Conservation (phyloP, 805 yeast species). For the Kluyveromyces starmeri region DNA sequence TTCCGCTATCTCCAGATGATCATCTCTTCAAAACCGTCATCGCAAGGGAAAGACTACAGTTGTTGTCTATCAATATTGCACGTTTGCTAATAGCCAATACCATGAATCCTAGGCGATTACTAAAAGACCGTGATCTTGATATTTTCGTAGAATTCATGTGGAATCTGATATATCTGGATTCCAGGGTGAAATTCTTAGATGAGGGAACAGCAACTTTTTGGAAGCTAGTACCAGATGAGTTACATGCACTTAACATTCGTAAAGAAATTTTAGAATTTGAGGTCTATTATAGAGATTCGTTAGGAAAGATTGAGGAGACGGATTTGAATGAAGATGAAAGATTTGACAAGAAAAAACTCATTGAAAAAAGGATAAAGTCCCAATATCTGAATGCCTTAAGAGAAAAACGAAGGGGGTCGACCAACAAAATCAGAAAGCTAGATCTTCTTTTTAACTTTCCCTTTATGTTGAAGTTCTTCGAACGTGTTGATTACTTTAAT, state of each 20-base stretch:
- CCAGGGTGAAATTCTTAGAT: conserved; percentile 2
- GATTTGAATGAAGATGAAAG: conserved; percentile 9
- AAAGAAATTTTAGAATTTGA: conserved; percentile 21
- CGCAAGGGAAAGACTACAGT: neutral
- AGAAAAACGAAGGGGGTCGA: conserved; percentile 12
- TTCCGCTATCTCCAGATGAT: conserved; percentile 3
- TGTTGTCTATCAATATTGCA: conserved; percentile 1
- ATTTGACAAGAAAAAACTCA: conserved; percentile 30
- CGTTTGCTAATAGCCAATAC: conserved; percentile 1
- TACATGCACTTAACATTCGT: conserved; percentile 12
- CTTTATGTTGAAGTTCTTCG: conserved; percentile 67
- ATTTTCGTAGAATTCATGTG: conserved; percentile 2
- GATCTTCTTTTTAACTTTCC: conserved; percentile 59
- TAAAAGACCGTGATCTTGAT: neutral
- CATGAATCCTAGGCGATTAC: neutral
- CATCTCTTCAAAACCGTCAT: conserved; percentile 1
- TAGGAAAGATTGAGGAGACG: conserved; percentile 10
- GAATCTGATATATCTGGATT: conserved; percentile 4
- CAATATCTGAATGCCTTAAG: conserved; percentile 14
- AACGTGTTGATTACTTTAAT: conserved; percentile 68
- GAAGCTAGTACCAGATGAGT: conserved; percentile 2
- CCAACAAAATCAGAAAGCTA: conserved; percentile 28
- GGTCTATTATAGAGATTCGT: conserved; percentile 17
- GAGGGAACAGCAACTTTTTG: conserved; percentile 2
- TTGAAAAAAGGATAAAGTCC: conserved; percentile 18